Evolutionary conservation across 495 filamentous ascomycete genomes (phyloP), one percentile per base, ranked within the genome.

Genomic region (Stereocaulon alpinum): DNA sequence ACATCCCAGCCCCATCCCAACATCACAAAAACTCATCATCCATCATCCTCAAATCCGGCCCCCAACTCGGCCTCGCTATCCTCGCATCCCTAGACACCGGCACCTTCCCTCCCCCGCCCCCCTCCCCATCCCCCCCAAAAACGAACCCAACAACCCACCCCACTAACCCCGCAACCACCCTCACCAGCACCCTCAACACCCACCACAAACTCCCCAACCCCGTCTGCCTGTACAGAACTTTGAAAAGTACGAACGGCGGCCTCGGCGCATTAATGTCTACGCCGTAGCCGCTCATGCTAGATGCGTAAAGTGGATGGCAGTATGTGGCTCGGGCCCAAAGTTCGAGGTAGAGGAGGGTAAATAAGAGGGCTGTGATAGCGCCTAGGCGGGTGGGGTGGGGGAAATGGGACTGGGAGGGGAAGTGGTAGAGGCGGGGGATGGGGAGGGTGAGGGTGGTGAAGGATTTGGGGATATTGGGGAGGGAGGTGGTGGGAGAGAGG

Each of bases 321-420:
- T 80, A 89, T n/a, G 72, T 66, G 45, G 73, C 75, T 65, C 81
- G 20, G 1, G 61, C 61, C 55, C 54, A 61, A 4, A 76, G 77
- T 64, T 91, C 87, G 15, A 76, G 71, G 37, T 80, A 61, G 55
- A 79, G 83, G 81, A 84, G 87, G 24, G 71, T 56, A 4, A 75
- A 67, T 9, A 77, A 64, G 5, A 82, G 49, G 14, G 83, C 60
- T 10, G 74, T 61, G 4, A 77, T 51, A 59, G 82, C 70, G 15
- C 84, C 84, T 1, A 88, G 63, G 40, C 73, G 74, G 6, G 86
- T 89, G 22, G 87, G 3, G 88, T 71, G 1, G 73, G 75, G 22
- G 85, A 86, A 22, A 87, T 60, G 2, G 80, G 74, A 34, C 87
- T 64, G 20, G 73, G 64, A 41, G 82, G 17, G 43, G 56, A 60